Evolutionary conservation across 148 eudicot species (phyloP).

Genomic region (Rhododendron williamsianum): DNA sequence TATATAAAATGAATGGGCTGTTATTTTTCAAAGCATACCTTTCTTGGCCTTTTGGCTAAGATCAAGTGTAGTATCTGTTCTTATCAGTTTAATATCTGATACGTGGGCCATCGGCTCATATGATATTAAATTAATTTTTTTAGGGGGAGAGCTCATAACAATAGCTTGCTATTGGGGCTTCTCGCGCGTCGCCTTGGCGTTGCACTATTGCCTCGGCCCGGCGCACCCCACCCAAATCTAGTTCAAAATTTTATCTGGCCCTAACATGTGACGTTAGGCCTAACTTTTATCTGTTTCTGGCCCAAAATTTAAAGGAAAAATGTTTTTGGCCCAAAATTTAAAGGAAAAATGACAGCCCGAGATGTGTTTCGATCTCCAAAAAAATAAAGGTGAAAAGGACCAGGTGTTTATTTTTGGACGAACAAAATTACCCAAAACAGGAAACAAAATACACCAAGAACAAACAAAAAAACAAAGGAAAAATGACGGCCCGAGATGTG

Average conservation of each 20-base stretch:
- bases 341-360: no score
- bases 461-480: no score
- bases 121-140: conserved; percentile 8
- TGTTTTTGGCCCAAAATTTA: no score
- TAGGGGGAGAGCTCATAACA: not conserved
- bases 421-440: no score
- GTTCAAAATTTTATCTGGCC: not conserved
- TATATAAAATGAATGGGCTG: no score
- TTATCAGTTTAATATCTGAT: conserved; percentile 14
- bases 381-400: no score
- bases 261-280: not conserved
- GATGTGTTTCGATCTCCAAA: no score
- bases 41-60: conserved; percentile 70
- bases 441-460: no score
- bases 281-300: not conserved
- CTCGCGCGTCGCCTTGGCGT: not conserved
- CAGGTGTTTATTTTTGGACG: no score
- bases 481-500: no score
- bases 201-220: not conserved
- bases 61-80: conserved; percentile 15
- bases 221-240: not conserved
- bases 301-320: no score
- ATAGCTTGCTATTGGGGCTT: conserved; percentile 3
- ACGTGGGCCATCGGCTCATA: conserved; percentile 3
- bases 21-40: conserved; percentile 12